Evolutionary conservation across 805 yeast species (phyloP).

Genomic region (Cyberlindnera veronae): DNA sequence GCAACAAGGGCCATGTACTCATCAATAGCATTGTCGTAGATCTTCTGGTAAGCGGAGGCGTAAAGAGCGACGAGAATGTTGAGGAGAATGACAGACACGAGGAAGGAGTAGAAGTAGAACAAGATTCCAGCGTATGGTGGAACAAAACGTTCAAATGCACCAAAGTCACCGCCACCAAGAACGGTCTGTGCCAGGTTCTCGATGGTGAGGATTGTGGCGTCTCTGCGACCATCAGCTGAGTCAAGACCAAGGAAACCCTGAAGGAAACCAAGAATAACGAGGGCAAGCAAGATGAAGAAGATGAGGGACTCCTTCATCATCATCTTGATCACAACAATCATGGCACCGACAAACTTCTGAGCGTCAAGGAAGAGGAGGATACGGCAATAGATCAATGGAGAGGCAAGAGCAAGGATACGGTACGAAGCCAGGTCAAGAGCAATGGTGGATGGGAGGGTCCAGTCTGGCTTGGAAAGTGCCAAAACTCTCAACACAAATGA

Average conservation of each 20-base stretch:
- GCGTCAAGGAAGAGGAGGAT: constrained; percentile 74
- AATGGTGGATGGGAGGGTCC: constrained; percentile 24
- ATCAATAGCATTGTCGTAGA: constrained; percentile 77
- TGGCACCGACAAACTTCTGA: constrained; percentile 78
- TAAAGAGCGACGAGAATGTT: constrained; percentile 83
- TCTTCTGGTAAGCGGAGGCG: constrained; percentile 78
- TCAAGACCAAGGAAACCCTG: constrained; percentile 88
- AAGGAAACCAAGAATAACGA: constrained; percentile 74
- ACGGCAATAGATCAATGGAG: constrained; percentile 86
- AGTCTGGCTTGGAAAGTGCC: constrained; percentile 28
- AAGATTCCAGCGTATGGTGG: constrained; percentile 83
- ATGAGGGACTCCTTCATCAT: constrained; percentile 87
- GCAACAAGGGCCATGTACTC: constrained; percentile 85
- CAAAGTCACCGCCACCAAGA: constrained; percentile 71
- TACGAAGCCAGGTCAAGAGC: constrained; percentile 56
- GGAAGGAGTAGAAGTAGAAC: constrained; percentile 73
- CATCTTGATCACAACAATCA: constrained; percentile 79
- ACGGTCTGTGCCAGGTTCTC: constrained; percentile 67
- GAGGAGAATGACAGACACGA: constrained; percentile 70
- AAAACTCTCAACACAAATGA: constrained; percentile 54
- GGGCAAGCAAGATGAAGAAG: constrained; percentile 68
- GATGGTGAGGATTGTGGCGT: constrained; percentile 63
- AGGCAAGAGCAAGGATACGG: constrained; percentile 70
- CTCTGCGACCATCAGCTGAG: constrained; percentile 80
- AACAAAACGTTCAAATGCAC: constrained; percentile 65